phyloP scores from a whole-genome alignment of 129 eudicot genomes.

The Flaveria ramosissima region DNA sequence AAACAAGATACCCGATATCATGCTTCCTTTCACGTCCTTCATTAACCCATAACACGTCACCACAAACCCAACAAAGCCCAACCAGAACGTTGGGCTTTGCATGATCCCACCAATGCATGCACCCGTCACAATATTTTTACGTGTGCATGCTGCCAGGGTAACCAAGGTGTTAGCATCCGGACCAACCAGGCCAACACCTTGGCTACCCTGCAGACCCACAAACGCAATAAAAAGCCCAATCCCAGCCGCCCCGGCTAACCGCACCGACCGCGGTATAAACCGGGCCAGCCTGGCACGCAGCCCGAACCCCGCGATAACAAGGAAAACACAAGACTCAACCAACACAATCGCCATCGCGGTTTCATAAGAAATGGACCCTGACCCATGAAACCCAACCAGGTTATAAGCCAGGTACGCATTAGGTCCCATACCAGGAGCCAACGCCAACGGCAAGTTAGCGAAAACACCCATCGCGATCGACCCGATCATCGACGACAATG shows the following conservation, averaged over 20 bases:
- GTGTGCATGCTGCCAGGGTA: constrained; percentile 59
- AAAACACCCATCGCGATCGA: constrained; percentile 82
- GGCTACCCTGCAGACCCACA: constrained; percentile 72
- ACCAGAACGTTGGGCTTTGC: constrained; percentile 87
- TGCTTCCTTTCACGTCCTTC: constrained; percentile 81
- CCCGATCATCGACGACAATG: constrained; percentile 74
- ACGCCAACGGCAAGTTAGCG: constrained; percentile 70
- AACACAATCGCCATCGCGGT: constrained; percentile 83
- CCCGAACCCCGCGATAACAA: constrained; percentile 61
- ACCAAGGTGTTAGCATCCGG: constrained; percentile 65
- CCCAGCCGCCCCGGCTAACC: constrained; percentile 71
- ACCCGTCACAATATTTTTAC: constrained; percentile 50
- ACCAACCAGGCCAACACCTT: constrained; percentile 82
- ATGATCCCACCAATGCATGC: constrained; percentile 62
- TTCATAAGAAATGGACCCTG: constrained; percentile 65
- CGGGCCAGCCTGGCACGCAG: constrained; percentile 74
- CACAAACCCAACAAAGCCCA: constrained; percentile 63
- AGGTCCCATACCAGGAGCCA: constrained; percentile 95
- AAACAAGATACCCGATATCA: constrained; percentile 73
- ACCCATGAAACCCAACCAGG: constrained; percentile 86
- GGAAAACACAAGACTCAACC: constrained; percentile 65
- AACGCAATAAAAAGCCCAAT: constrained; percentile 90
- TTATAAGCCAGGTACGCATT: constrained; percentile 85
- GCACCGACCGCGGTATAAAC: constrained; percentile 60
- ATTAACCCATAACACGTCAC: constrained; percentile 66